Evolutionary conservation across 148 eudicot genomes (phyloP), one percentile per base, ranked within the genome.

Genomic region (Dysphania ambrosioides): DNA sequence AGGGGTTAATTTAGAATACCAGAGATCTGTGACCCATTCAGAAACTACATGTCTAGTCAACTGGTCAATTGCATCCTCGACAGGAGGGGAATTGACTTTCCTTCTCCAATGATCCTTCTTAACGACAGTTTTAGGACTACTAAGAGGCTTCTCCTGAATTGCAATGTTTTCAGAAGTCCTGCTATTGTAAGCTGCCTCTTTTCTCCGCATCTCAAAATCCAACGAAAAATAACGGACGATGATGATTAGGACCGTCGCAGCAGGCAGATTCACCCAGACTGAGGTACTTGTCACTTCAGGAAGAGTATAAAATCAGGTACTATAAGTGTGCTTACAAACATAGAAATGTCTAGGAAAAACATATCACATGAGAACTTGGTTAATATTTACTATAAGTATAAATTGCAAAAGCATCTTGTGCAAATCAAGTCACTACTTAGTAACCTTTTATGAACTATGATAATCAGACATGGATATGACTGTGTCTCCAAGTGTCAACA

Each of bases 1-100:
- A 76, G 97, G 91, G 15, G 99, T 92, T 72, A 95, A 61, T 78
- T 88, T 89, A 59, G 91, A 85, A 74, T 95, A 95, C 99, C 99
- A 95, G 72, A 92, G 91, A 85, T 92, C 97, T 49, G 97, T 92
- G 67, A 95, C 94, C 99, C 97, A 95, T 78, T 95, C 99, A 66
- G 91, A 92, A 74, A 92, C 88, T 72, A 95, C 74, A 83, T 89
- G 99, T 74, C 91, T 83, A 34, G 94, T 86, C 72, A 95, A 90
- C 26, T 90, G 93, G 78, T 95, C 91, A 77, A 95, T 82, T 72
- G 97, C 97, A 78, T 86, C 88, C 82, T 95, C 99, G 55, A 95
- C 99, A 71, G 81, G 87, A 69, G 90, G 97, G 61, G 97, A 95
- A 71, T 88, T 89, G 65, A 95, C 97, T 75, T 90, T 95, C 58